Base-by-base conservation (phyloP, 2,329 filamentous ascomycete genomes). In the Neonectria neomacrospora region DNA sequence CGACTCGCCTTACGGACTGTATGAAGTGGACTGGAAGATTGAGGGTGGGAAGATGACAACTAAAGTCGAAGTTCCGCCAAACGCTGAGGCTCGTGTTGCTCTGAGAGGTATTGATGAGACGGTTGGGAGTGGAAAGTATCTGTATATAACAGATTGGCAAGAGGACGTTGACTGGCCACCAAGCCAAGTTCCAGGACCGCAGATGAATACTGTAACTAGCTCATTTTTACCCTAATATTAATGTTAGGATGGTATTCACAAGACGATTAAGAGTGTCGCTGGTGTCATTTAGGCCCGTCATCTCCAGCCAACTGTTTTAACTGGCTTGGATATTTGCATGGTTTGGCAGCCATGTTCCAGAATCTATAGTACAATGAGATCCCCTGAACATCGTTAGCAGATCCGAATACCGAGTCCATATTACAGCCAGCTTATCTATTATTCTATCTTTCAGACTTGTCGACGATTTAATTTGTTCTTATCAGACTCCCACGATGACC, bases 61-160 rank as follows among this genome's bases (percentile, higher is more conserved):
- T 1, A 54, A 50, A 4, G 28, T 55, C 11, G 42, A 30, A 5
- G 37, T 63, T 0, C 61, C 61, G 12, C 61, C 61, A 10, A 63
- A 60, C 2, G 39, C 45, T 18, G 44, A 63, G 34, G 61, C 56
- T 1, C 41, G n/a, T 3, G 16, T 63, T 0, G 61, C 52, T 18
- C 20, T 63, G n/a, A 6, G 5, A n/a, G 51, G 56, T 0, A 20
- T 63, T 1, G 51, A 63, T 6, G 61, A 60, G 8, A 55, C 5
- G 9, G 50, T 63, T 30, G 48, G 42, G 6, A 63, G 56, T 16
- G 61, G 61, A 6, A 50, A 60, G 16, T 63, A 55, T n/a, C 11
- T 26, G 23, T 63, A 51, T 26, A 51, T 22, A 1, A 63, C 56
- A 1, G 32, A 45, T 3, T 63, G 56, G 61, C 14, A 41, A 1